Evolutionary conservation across 139 green algal species (phyloP).

Genomic region (Nannochloris sp.): DNA sequence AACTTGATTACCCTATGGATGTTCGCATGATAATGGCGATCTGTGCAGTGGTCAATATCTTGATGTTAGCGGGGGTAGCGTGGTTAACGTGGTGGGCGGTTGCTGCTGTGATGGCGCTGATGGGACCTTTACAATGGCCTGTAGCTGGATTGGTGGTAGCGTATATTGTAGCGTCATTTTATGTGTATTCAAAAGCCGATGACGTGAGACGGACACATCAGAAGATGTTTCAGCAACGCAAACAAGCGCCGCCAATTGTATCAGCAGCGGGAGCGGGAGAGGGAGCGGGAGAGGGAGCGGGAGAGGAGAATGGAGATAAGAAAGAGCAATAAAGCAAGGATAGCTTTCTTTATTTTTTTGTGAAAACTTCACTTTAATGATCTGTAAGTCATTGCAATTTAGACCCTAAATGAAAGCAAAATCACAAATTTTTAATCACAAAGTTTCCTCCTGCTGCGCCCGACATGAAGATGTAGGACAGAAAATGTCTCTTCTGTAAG

Average conservation of each 20-base stretch:
- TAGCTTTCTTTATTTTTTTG: no score
- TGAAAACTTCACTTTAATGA: no score
- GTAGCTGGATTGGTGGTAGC: not conserved
- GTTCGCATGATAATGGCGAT: not conserved
- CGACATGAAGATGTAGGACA: no score
- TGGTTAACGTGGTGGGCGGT: not conserved
- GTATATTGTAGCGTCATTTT: not conserved
- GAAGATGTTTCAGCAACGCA: not conserved
- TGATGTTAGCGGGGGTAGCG: not conserved
- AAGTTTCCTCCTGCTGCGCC: no score
- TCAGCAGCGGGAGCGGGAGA: no score
- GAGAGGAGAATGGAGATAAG: no score
- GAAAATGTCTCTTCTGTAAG: no score
- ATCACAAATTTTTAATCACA: not conserved
- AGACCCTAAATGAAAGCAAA: not conserved
- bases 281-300: no score
- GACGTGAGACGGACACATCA: not conserved
- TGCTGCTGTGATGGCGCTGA: not conserved
- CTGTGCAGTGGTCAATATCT: not conserved
- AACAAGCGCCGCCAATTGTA: not conserved
- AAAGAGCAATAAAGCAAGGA: no score
- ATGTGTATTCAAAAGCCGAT: not conserved
- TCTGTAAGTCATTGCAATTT: no score
- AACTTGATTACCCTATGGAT: not conserved
- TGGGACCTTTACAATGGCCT: not conserved